phyloP scores from a whole-genome alignment of 257 asterid genomes.

The Thymus mandschuricus region DNA sequence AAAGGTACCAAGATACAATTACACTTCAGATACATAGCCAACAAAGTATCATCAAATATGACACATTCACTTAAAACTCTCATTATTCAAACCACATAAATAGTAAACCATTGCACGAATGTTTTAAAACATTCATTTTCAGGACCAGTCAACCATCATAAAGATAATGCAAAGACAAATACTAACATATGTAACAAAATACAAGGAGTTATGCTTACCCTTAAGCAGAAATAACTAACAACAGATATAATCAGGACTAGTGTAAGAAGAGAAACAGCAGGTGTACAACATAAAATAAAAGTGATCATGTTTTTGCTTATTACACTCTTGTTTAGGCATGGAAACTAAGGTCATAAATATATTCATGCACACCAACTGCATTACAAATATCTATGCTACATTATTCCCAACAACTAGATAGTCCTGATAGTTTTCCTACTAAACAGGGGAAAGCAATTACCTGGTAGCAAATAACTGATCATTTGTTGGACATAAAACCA shows the following conservation, averaged over 20 bases:
- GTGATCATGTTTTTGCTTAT: neutral
- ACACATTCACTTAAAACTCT: constrained; percentile 5
- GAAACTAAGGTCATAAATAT: constrained; percentile 20
- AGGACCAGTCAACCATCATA: constrained; percentile 12
- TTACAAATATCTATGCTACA: constrained; percentile 7
- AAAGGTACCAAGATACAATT: neutral
- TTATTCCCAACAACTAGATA: constrained; percentile 6
- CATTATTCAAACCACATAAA: constrained; percentile 16
- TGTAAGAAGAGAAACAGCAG: constrained; percentile 19
- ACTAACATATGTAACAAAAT: constrained; percentile 3
- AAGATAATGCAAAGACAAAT: neutral
- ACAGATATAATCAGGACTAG: neutral
- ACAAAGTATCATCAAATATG: neutral
- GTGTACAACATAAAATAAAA: constrained; percentile 8
- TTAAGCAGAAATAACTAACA: too few relatives aligned
- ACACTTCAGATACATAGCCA: constrained; percentile 8
- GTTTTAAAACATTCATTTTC: neutral
- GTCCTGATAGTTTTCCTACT: constrained; percentile 1
- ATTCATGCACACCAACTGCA: neutral
- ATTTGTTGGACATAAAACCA: constrained; percentile 67
- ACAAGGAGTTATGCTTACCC: constrained; percentile 1
- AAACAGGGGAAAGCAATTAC: constrained; percentile 38
- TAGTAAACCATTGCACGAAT: constrained; percentile 3
- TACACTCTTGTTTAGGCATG: constrained; percentile 2
- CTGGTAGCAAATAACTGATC: constrained; percentile 73